phyloP scores from a whole-genome alignment of 2,329 filamentous ascomycete species.

The Neoarthrinium moseri region DNA sequence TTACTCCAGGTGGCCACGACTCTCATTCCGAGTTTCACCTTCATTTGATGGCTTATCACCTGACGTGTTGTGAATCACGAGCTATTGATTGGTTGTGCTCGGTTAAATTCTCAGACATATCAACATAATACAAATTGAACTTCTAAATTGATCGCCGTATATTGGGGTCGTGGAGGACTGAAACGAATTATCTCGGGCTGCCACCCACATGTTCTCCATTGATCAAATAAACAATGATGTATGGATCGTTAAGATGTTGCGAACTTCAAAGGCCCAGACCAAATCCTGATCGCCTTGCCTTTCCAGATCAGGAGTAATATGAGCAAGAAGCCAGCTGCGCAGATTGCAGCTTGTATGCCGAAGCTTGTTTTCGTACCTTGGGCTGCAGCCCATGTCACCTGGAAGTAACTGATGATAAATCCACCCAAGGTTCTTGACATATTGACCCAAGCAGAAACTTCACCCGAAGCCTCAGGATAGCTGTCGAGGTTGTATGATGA shows the following conservation, averaged over 20 bases:
- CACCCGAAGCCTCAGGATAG: slow-evolving; percentile 54
- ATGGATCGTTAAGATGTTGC: slow-evolving; percentile 20
- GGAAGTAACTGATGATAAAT: slow-evolving; percentile 51
- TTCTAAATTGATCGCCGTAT: too few species aligned
- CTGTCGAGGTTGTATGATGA: slow-evolving; percentile 52
- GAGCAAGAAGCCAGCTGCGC: slow-evolving; percentile 32
- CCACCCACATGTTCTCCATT: too few species aligned
- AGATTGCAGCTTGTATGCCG: slow-evolving; percentile 44
- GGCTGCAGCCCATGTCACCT: slow-evolving; percentile 46
- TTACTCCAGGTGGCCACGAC: too few species aligned
- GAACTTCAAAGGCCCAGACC: slow-evolving; percentile 33
- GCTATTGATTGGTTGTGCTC: too few species aligned
- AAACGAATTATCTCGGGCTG: too few species aligned
- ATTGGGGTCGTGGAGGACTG: too few species aligned
- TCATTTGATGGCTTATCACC: too few species aligned
- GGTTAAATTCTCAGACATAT: too few species aligned
- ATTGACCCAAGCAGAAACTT: slow-evolving; percentile 53
- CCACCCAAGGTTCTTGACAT: slow-evolving; percentile 46
- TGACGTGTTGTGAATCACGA: too few species aligned
- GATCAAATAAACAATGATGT: too few species aligned
- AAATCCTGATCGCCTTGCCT: slow-evolving; percentile 35
- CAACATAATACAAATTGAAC: too few species aligned
- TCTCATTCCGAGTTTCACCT: too few species aligned
- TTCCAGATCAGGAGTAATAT: slow-evolving; percentile 32
- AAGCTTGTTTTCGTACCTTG: slow-evolving; percentile 43